phyloP scores from a whole-genome alignment of 2,329 filamentous ascomycete species.

The Periconia macrospinosa region DNA sequence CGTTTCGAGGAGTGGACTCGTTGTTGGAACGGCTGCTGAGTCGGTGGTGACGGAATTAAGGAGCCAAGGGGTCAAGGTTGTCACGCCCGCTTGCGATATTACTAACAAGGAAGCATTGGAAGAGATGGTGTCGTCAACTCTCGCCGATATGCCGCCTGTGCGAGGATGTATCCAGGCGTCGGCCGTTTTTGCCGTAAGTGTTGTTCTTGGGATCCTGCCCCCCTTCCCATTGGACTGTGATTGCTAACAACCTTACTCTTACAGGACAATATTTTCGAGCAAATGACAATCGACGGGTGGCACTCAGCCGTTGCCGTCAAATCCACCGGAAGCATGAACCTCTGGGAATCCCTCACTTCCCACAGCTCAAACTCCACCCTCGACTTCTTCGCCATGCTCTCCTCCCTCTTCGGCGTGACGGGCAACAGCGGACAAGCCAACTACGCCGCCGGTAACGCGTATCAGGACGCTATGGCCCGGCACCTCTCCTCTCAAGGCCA shows the following conservation, averaged over 20 bases:
- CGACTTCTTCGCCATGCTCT: conserved; percentile 28
- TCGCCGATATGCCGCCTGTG: conserved; percentile 9
- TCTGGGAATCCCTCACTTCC: background rate
- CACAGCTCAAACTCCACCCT: conserved; percentile 1
- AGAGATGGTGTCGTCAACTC: background rate
- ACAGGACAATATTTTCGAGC: background rate
- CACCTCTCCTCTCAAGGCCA: background rate
- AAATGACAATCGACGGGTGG: background rate
- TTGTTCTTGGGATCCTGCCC: background rate
- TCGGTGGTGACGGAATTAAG: conserved; percentile 11
- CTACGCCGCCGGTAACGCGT: background rate
- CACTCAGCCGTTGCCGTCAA: background rate
- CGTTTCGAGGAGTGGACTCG: conserved; percentile 5
- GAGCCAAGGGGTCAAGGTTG: conserved; percentile 9
- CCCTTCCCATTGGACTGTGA: background rate
- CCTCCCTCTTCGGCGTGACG: conserved; percentile 20
- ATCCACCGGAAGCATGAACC: background rate
- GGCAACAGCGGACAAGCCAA: conserved; percentile 15
- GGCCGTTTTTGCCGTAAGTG: conserved; percentile 11
- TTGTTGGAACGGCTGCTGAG: background rate
- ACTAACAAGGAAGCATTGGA: conserved; percentile 1
- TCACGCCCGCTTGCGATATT: conserved; percentile 7
- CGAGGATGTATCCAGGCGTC: conserved; percentile 16
- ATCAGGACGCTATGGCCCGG: conserved; percentile 2
- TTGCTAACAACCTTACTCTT: background rate